Conservation (phyloP, 169 alveolate genomes). For the Amoebophrya sp. region DNA sequence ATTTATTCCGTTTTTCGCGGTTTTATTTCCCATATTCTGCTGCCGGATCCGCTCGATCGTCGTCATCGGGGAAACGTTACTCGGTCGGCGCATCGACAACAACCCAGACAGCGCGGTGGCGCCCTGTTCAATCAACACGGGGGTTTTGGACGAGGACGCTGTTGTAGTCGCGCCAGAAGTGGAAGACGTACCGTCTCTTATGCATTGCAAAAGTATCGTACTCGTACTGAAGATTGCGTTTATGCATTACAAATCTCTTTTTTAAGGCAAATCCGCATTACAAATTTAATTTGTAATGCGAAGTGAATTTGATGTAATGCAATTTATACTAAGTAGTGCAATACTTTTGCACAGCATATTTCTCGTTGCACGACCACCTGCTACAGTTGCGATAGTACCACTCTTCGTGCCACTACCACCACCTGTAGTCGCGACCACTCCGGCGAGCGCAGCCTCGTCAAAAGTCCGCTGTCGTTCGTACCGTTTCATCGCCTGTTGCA, state of each 20-base stretch:
- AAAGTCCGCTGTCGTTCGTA: not conserved
- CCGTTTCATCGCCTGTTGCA: not conserved
- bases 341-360: too few species aligned
- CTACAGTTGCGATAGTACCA: not conserved
- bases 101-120: conserved; percentile 5
- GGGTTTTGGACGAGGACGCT: not conserved
- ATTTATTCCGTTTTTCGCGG: not conserved
- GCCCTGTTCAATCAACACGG: not conserved
- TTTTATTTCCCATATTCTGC: not conserved
- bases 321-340: too few species aligned
- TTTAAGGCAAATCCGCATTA: too few species aligned
- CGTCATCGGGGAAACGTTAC: not conserved
- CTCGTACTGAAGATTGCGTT: too few species aligned
- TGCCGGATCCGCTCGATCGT: not conserved
- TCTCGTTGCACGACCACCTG: not conserved
- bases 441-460: conserved; percentile 8
- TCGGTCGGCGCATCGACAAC: not conserved
- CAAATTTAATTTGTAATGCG: too few species aligned
- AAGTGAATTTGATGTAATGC: too few species aligned
- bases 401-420: not conserved
- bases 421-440: not conserved
- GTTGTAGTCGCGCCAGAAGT: not conserved
- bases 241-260: too few species aligned
- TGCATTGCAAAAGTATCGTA: too few species aligned
- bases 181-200: not conserved